Evolutionary conservation across 169 alveolate genomes (phyloP), one percentile per base, ranked within the genome.

Genomic region (Nephromyces sp.): DNA sequence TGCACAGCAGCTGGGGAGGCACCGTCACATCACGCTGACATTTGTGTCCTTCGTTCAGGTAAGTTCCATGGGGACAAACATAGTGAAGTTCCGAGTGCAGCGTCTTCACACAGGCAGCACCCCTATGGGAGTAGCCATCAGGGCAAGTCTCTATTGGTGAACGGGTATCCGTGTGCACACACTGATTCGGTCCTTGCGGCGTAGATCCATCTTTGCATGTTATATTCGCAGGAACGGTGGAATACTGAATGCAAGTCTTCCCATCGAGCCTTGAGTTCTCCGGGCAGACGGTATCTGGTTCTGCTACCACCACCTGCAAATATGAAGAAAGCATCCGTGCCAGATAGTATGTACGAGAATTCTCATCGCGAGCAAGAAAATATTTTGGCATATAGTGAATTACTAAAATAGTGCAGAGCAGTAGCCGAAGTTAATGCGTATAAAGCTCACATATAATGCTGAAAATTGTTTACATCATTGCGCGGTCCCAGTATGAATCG

Each of bases 181-280:
- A 43, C n/a, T n/a, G 25, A 43, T 43, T n/a, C 57, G n/a, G 15
- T 43, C 25, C 15, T 43, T 15, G 25, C 15, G 57, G 57, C n/a
- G n/a, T n/a, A n/a, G 57, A 43, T n/a, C 57, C 57, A n/a, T 43
- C 57, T n/a, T 43, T 43, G 57, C 57, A 43, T n/a, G n/a, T 43
- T n/a, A 43, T 15, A 43, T n/a, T 43, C 15, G 57, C 57, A n/a
- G 57, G 57, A 43, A 43, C 57, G n/a, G 57, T 15, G 57, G 57
- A 43, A n/a, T 43, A 43, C 57, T 43, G 15, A 15, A 43, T 15
- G 57, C 57, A 43, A 43, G 15, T 15, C n/a, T 43, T 43, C 57
- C 57, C 57, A 43, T 43, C 25, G 25, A 43, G n/a, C n/a, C n/a
- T 15, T n/a, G 57, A 15, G n/a, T n/a, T n/a, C 15, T 15, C 57